Evolutionary conservation across 1,284 basidiomycete species (phyloP), one percentile per base, ranked within the genome.

Genomic region (Sporisorium iseilematis-ciliati): DNA sequence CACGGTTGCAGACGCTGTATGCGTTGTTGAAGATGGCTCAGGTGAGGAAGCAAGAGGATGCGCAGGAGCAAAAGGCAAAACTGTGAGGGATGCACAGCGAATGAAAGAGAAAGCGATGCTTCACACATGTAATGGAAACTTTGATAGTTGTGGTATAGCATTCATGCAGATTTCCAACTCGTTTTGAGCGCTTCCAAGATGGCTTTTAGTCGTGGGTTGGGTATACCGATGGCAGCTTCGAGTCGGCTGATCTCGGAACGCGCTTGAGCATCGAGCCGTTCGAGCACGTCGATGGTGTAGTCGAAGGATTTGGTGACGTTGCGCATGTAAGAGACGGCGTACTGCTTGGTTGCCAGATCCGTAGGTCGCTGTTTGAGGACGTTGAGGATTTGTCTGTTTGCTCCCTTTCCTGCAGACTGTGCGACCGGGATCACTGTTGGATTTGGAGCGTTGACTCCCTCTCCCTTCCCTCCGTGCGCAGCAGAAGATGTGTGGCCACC

Each of bases 11-110:
- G 61, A 79, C 75, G 18, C 83, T 87, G 80, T 87, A 87, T 77
- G 86, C 86, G 10, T 76, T 87, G 25, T 75, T 87, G 12, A 86
- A 83, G 56, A 85, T 84, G 81, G 86, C 85, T 4, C 85, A 86
- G 65, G 52, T 59, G 65, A 58, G 67, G 49, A 41, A 58, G 18
- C 69, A 82, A 52, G 74, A 75, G 29, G 53, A 43, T 29, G 53
- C 40, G 4, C 10, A 57, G 38, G 10, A 61, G 31, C 26, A 35
- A 1, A 58, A 58, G 23, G 58, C 61, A 14, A 63, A 75, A 38
- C 57, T 65, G 5, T 71, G 41, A 57, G 51, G 2, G 20, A 25
- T 35, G 1, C 21, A 40, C 50, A 40, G n/a, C n/a, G n/a, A n/a
- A n/a, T n/a, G n/a, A n/a, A n/a, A n/a, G n/a, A n/a, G n/a, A n/a